Evolutionary conservation across 179 eudicot species (phyloP), one percentile per base, ranked within the genome.

Genomic region (Vitellaria paradoxa): DNA sequence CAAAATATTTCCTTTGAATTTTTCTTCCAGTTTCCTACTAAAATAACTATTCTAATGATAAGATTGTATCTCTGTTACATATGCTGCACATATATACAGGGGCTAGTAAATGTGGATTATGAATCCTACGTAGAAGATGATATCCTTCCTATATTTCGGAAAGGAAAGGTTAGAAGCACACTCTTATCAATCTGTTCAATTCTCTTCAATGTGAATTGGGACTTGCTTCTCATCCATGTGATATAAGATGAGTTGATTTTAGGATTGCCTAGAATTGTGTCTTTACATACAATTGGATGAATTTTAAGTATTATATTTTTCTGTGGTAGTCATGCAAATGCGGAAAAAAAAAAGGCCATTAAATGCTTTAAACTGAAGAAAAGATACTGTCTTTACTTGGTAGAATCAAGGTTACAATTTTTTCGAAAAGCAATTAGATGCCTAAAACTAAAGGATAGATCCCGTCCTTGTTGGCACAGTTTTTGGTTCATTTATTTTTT

Each of bases 51-150:
- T 4, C 47, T 65, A 14, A 7, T 12, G 6, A 23, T 24, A 24
- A 21, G 4, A 23, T 70, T 15, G 14, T 24, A 8, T 9, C 53
- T 78, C 37, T 64, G 56, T 73, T 73, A 60, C 12, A 70, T 69
- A 56, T 53, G 70, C 55, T 76, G 37, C 71, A 59, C 68, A 40
- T 73, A 42, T 42, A 23, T 79, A 20, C 89, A 93, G 98, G 97
- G 87, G 23, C 53, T 88, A 37, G 71, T 87, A 57, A 73, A 86
- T 83, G 85, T 89, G 55, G 95, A 93, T 81, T 93, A 83, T 76
- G 97, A 90, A 79, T 82, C 84, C 57, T 93, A 92, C 84, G 98
- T 92, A 65, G 86, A 90, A 85, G 93, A 93, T 81, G 98, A 93
- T 76, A 87, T 93, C 15, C 89, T 93, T 72, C 81, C 92, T 76